phyloP scores from a whole-genome alignment of 140 eudicot genomes.

The Stevia rebaudiana region DNA sequence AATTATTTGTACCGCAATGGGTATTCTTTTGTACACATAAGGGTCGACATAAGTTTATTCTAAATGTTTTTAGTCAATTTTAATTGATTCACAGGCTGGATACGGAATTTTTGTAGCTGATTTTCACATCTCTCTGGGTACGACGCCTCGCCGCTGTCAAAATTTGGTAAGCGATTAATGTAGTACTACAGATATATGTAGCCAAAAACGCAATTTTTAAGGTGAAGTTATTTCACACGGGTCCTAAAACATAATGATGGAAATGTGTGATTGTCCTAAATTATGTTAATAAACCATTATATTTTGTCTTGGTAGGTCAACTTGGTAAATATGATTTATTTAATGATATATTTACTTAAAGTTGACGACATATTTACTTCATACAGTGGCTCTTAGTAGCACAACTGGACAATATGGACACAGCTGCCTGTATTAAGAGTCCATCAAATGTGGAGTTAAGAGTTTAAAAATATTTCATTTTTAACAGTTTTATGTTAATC shows the following conservation, averaged over 20 bases:
- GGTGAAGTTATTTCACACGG: constrained; percentile 5
- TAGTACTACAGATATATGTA: neutral
- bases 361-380: constrained; percentile 13
- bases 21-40: constrained; percentile 6
- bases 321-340: neutral
- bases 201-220: neutral
- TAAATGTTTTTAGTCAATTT: constrained; percentile 13
- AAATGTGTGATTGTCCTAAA: neutral
- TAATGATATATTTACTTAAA: neutral
- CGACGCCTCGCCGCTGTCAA: constrained; percentile 24
- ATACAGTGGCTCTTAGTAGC: constrained; percentile 53
- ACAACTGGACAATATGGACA: constrained; percentile 36
- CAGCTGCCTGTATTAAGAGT: constrained; percentile 44
- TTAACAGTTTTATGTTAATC: neutral
- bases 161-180: constrained; percentile 33
- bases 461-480: neutral
- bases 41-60: neutral
- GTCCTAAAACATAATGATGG: neutral
- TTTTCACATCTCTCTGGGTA: constrained; percentile 36
- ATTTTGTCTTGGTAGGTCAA: too few relatives aligned
- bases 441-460: constrained; percentile 46
- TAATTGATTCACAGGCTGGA: constrained; percentile 39
- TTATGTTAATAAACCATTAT: neutral
- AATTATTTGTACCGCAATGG: neutral
- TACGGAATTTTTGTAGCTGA: constrained; percentile 30